Percentiles rank a stretch among this genome's conserved stretches.
These are phyloP conservation scores for Chlorella sp. DNA, from an alignment of 139 green algal genomes.

Conservation along the genomic window DNA sequence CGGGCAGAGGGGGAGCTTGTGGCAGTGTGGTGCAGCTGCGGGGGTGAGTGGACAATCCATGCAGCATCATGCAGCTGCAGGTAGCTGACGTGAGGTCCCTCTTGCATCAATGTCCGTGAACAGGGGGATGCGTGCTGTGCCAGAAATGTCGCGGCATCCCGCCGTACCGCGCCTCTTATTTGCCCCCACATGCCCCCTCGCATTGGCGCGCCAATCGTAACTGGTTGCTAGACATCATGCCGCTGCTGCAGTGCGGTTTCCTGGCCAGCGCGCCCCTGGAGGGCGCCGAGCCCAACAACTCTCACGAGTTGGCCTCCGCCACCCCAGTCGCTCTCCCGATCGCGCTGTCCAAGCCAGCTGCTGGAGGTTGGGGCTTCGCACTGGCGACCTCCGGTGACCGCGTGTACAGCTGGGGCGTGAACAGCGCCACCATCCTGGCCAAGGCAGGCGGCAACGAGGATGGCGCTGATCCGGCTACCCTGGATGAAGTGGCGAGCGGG, in stretches of 20 bases:
- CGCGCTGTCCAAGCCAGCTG: slow-evolving; percentile 1
- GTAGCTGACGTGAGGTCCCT: no score
- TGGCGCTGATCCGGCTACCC: slow-evolving; percentile 1
- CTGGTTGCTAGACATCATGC: no score
- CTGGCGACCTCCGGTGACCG: slow-evolving; percentile 40
- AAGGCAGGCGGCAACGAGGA: slow-evolving; percentile 41
- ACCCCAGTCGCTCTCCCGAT: slow-evolving; percentile 23
- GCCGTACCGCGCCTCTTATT: not conserved
- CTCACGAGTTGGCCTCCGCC: slow-evolving; percentile 30
- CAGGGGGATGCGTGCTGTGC: no score
- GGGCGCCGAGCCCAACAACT: slow-evolving; percentile 16
- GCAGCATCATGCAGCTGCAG: no score
- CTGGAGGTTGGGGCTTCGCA: slow-evolving; percentile 46
- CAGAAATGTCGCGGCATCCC: no score
- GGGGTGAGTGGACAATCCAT: no score
- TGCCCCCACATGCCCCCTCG: not conserved
- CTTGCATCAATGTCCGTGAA: no score
- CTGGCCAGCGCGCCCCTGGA: slow-evolving; percentile 24
- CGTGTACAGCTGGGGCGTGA: slow-evolving; percentile 76
- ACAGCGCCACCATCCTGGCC: slow-evolving; percentile 40
- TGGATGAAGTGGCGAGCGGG: slow-evolving; percentile 19
- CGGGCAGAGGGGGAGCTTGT: no score
- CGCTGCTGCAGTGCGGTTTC: slow-evolving; percentile 41
- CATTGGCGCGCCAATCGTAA: no score
- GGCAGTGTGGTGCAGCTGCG: no score